These are phyloP conservation scores for Drechslerella dactyloides DNA, from an alignment of 2,329 filamentous ascomycete species.

Conservation along the genomic window DNA sequence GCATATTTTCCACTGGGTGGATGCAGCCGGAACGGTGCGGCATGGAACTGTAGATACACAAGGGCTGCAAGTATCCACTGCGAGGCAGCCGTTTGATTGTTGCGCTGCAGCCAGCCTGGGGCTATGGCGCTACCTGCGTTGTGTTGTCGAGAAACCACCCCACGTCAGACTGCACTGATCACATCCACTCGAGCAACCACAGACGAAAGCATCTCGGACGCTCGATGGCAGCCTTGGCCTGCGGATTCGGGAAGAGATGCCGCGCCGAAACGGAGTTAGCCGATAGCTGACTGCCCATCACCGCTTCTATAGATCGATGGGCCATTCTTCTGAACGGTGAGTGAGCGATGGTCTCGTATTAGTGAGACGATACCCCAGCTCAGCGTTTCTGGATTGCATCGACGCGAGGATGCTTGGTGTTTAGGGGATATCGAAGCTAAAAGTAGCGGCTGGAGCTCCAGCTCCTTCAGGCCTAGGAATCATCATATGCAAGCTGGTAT, in stretches of 20 bases:
- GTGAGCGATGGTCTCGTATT: conserved; percentile 5
- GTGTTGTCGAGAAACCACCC: no score
- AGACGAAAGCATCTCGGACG: not conserved
- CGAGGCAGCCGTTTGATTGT: no score
- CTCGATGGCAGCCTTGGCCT: not conserved
- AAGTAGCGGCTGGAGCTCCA: conserved; percentile 31
- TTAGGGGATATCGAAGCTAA: conserved; percentile 31
- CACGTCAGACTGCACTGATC: not conserved
- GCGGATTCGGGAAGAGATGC: conserved; percentile 24
- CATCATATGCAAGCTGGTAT: conserved; percentile 26
- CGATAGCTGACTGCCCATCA: conserved; percentile 2
- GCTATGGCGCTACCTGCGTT: no score
- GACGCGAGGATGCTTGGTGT: not conserved
- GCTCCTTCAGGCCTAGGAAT: conserved; percentile 45
- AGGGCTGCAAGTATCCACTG: no score
- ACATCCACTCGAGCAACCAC: not conserved
- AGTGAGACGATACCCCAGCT: conserved; percentile 1
- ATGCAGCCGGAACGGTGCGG: no score
- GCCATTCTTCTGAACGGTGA: not conserved
- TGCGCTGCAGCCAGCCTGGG: no score
- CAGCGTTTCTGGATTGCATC: not conserved
- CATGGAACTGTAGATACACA: no score
- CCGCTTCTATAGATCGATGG: not conserved
- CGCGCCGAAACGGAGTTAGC: conserved; percentile 22
- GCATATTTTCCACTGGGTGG: no score